Conservation (phyloP, 352 stramenopile species). For the Pythium folliculosum region DNA sequence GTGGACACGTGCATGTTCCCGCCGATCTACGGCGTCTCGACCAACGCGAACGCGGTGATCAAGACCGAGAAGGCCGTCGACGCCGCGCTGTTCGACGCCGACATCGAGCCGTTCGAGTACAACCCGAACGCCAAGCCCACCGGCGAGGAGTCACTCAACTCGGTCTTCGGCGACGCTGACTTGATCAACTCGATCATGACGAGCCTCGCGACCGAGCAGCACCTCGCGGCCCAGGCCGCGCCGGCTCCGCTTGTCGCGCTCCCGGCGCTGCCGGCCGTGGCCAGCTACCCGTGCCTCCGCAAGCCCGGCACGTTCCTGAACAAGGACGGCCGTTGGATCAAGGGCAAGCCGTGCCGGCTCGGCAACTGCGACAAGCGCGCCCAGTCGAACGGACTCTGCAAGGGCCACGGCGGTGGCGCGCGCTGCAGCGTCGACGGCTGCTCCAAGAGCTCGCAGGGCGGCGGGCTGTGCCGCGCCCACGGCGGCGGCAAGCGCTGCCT, state of each 20-base stretch:
- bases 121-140: conserved; percentile 26
- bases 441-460: conserved; percentile 74
- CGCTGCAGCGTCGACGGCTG: conserved; percentile 77
- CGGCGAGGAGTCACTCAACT: conserved; percentile 56
- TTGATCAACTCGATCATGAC: conserved; percentile 82
- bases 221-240: conserved; percentile 14
- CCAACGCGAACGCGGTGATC: conserved; percentile 18
- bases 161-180: conserved; percentile 76
- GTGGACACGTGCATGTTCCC: conserved; percentile 79
- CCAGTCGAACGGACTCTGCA: conserved; percentile 81
- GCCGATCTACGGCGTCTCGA: conserved; percentile 41
- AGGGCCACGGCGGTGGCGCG: conserved; percentile 76
- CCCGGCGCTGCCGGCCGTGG: conserved; percentile 28
- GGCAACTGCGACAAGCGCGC: conserved; percentile 74
- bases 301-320: conserved; percentile 86
- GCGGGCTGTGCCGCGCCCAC: conserved; percentile 74
- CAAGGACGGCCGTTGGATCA: conserved; percentile 89
- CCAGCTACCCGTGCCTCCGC: conserved; percentile 49
- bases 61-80: conserved; percentile 27
- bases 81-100: conserved; percentile 36
- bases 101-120: conserved; percentile 77
- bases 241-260: conserved; percentile 32
- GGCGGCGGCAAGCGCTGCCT: conserved; percentile 81
- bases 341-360: conserved; percentile 80
- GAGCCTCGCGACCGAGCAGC: conserved; percentile 60